A percentile compares a stretch with the other conserved stretches of the same genome.
These are phyloP conservation scores for Thelonectria discophora DNA, from an alignment of 2,329 filamentous ascomycete genomes.

Conservation along the genomic window DNA sequence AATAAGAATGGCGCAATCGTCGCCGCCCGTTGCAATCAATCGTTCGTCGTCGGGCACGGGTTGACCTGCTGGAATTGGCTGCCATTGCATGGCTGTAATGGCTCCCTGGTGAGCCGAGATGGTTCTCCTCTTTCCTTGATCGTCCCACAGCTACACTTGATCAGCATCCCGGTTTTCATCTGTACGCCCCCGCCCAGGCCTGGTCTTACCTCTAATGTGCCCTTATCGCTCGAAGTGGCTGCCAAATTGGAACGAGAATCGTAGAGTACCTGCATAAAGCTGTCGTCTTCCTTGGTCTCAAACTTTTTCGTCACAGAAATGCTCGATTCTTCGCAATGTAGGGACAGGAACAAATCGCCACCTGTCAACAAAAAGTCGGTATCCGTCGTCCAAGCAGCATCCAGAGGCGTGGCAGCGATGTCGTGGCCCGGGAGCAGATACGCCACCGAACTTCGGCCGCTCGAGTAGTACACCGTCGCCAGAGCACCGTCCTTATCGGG, in stretches of 20 bases:
- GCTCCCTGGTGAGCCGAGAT: conserved; percentile 67
- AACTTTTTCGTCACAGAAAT: conserved; percentile 60
- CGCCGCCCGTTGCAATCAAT: conserved; percentile 68
- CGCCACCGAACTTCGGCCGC: conserved; percentile 55
- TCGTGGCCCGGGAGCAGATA: conserved; percentile 61
- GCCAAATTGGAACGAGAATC: conserved; percentile 62
- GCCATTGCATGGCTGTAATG: conserved; percentile 69
- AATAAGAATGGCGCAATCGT: conserved; percentile 69
- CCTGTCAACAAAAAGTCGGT: conserved; percentile 67
- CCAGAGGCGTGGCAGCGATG: conserved; percentile 60
- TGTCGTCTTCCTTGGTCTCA: conserved; percentile 62
- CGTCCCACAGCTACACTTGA: conserved; percentile 61
- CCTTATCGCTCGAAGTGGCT: conserved; percentile 68
- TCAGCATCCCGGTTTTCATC: conserved; percentile 26
- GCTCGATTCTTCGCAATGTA: conserved; percentile 57
- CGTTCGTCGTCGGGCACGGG: conserved; percentile 57
- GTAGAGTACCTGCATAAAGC: conserved; percentile 64
- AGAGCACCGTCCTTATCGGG: conserved; percentile 63
- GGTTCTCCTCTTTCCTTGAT: conserved; percentile 60
- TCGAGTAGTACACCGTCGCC: conserved; percentile 63
- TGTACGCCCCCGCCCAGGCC: background rate
- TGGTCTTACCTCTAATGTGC: conserved; percentile 65
- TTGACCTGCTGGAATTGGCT: conserved; percentile 57
- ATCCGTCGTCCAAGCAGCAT: conserved; percentile 68
- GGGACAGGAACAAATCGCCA: conserved; percentile 60